Evolutionary conservation across 2,329 filamentous ascomycete species (phyloP).

Genomic region (Emergomyces pasteurianus): DNA sequence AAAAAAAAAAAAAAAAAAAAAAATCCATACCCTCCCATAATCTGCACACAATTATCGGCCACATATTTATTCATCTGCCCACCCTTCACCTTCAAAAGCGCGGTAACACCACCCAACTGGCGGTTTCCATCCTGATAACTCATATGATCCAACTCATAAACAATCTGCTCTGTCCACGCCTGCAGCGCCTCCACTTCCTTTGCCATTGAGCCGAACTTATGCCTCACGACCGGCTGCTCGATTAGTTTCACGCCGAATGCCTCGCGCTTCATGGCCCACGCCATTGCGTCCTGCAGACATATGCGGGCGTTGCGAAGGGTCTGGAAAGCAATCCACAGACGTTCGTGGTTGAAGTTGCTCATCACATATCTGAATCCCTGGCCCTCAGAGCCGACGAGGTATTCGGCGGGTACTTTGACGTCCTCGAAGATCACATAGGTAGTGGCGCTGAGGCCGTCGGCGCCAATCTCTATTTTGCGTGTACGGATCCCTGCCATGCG

Average conservation of each 20-base stretch:
- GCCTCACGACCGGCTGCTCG: constrained; percentile 62
- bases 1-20: no score
- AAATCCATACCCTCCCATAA: constrained; percentile 7
- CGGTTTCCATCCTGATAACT: constrained; percentile 1
- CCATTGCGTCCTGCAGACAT: constrained; percentile 71
- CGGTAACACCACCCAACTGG: constrained; percentile 1
- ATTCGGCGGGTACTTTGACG: constrained; percentile 68
- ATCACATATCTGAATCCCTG: constrained; percentile 78
- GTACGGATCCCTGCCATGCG: background rate
- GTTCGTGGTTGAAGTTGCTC: constrained; percentile 81
- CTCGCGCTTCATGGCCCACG: constrained; percentile 77
- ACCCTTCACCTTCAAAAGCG: constrained; percentile 1
- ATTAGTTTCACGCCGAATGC: constrained; percentile 75
- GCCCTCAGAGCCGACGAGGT: constrained; percentile 70
- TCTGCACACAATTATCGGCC: constrained; percentile 6
- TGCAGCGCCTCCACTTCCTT: background rate
- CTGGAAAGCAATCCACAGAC: constrained; percentile 61
- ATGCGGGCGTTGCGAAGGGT: constrained; percentile 54
- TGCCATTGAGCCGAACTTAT: constrained; percentile 1
- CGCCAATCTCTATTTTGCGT: constrained; percentile 1
- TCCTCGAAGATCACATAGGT: constrained; percentile 49
- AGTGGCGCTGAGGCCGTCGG: background rate
- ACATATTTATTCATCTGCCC: constrained; percentile 6
- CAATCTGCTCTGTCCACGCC: constrained; percentile 2
- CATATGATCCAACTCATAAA: constrained; percentile 1